Percentiles rank a stretch among this genome's conserved stretches.
Evolutionary conservation across 441 rosid species (phyloP).

Genomic region (Jatropha multifida): DNA sequence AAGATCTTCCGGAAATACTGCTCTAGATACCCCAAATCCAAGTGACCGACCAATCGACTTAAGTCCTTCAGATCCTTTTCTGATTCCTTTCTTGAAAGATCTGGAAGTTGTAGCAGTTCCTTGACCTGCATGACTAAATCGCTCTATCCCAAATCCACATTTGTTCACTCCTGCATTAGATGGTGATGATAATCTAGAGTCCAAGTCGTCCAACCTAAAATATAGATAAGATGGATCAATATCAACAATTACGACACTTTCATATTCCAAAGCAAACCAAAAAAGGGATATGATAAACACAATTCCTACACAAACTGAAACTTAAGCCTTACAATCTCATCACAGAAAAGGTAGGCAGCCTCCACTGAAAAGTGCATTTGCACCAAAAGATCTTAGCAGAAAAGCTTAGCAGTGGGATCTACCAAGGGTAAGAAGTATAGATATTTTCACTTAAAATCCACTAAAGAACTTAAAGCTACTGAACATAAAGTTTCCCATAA

Average conservation of each 20-base stretch:
- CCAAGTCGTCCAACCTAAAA: slow-evolving; percentile 90
- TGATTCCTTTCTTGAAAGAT: slow-evolving; percentile 79
- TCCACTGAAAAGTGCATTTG: background rate
- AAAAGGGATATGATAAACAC: background rate
- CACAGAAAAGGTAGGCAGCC: background rate
- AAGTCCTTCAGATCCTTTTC: slow-evolving; percentile 90
- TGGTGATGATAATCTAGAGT: slow-evolving; percentile 69
- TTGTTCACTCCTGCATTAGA: slow-evolving; percentile 56
- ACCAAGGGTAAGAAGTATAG: background rate
- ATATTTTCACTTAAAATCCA: background rate
- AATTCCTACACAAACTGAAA: background rate
- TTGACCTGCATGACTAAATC: slow-evolving; percentile 49
- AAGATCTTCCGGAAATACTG: slow-evolving; percentile 96
- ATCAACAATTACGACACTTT: slow-evolving; percentile 10
- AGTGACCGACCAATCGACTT: slow-evolving; percentile 92
- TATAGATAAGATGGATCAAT: slow-evolving; percentile 18
- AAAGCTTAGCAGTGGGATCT: background rate
- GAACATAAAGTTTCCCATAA: background rate
- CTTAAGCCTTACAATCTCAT: background rate
- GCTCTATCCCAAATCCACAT: slow-evolving; percentile 72
- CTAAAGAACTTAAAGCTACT: background rate
- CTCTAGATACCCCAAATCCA: slow-evolving; percentile 83
- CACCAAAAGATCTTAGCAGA: background rate
- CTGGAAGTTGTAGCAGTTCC: slow-evolving; percentile 51
- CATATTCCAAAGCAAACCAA: slow-evolving; percentile 4